Conservation (phyloP, 164 flowering plant species). For the Echeveria elegans region DNA sequence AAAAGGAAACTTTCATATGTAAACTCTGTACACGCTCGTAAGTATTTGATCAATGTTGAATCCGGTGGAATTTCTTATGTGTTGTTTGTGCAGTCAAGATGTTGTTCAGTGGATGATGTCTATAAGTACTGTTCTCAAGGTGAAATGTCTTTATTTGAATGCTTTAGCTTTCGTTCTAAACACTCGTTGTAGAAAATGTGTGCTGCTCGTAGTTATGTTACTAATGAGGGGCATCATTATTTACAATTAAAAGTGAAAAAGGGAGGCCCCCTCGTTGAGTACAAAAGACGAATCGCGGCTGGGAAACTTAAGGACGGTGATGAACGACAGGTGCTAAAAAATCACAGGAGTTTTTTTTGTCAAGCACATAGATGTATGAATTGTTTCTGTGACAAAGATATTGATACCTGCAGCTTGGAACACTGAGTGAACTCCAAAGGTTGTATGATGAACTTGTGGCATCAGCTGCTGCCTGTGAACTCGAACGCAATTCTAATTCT, state of each 20-base stretch:
- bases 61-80: slow-evolving; percentile 16
- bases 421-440: slow-evolving; percentile 78
- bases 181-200: background rate
- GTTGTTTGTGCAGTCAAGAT: slow-evolving; percentile 27
- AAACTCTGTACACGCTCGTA: slow-evolving; percentile 10
- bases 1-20: slow-evolving; percentile 11
- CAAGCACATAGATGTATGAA: background rate
- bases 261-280: slow-evolving; percentile 87
- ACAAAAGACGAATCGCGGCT: slow-evolving; percentile 65
- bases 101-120: slow-evolving; percentile 35
- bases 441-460: slow-evolving; percentile 85
- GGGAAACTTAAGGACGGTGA: slow-evolving; percentile 91
- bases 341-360: background rate
- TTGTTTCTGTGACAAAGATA: background rate
- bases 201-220: background rate
- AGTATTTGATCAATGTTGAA: slow-evolving; percentile 12
- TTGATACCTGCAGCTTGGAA: slow-evolving; percentile 44
- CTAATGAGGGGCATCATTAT: background rate
- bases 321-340: slow-evolving; percentile 51
- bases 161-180: background rate
- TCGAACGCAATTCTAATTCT: slow-evolving; percentile 61
- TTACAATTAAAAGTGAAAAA: slow-evolving; percentile 19
- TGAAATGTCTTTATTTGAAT: slow-evolving; percentile 12
- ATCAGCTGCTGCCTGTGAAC: slow-evolving; percentile 56
- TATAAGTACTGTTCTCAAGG: slow-evolving; percentile 35